Base-by-base conservation (phyloP, 139 green algal genomes). In the Chlorella sp. region DNA sequence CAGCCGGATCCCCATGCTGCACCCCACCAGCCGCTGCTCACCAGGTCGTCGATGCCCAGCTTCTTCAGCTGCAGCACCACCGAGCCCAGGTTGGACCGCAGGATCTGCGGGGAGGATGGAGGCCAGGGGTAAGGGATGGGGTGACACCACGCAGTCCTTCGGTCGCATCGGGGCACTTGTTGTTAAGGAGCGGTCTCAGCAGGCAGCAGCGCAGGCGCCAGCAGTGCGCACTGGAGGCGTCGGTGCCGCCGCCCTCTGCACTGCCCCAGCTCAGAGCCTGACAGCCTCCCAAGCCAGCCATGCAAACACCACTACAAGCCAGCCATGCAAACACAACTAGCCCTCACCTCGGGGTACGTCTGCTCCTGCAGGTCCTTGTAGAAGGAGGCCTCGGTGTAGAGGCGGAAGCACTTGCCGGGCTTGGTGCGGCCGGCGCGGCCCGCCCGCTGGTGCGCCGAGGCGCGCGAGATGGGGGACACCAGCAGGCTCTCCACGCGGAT, bases 41-140 rank as follows among this genome's bases (percentile, higher is more conserved):
- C 97, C 88, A 99, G 90, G 90, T 99, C 97, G 74, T 99, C 95
- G 56, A 99, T 98, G 67, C 97, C 97, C 78, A 99, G 94, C 94
- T 99, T 99, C 87, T 99, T 99, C 19, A 99, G 94, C 92, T 99
- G 95, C 85, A 99, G 89, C 82, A 99, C 97, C 64, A 99, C 97
- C 3, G 89, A 95, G 69, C 96, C 96, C 51, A 99, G 92, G 90
- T 99, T 99, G 78, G 95, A 98, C 44, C 97, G 90, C 89, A 99
- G 87, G 88, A 99, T 99, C 90, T 60, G 14, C 51, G 24, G n/a
- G 51, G 11, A 60, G 51, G 51, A 16, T 20, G 14, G 14, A 24
- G 16, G 51, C 51, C 13, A 24, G 8, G 14, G 51, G 51, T 60
- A n/a, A n/a, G n/a, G n/a, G n/a, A n/a, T n/a, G n/a, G n/a, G n/a